phyloP scores from a whole-genome alignment of 1,284 basidiomycete genomes.

The Ganoderma sp. region DNA sequence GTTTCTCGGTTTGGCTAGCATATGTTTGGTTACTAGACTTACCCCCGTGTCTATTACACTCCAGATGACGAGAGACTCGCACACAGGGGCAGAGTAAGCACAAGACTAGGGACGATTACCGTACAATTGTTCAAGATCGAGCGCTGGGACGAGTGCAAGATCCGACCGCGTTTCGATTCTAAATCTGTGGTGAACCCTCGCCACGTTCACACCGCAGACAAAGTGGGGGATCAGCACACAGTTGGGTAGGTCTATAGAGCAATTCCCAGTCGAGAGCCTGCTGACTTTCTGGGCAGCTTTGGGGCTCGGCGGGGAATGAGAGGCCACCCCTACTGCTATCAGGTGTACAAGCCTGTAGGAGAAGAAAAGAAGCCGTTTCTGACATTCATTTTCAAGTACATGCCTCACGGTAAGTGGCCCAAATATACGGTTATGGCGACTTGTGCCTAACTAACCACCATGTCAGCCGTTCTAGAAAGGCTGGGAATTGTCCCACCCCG shows the following conservation, averaged over 20 bases:
- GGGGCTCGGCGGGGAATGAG: not conserved
- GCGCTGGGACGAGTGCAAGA: not conserved
- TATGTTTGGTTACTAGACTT: not conserved
- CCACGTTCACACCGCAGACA: not conserved
- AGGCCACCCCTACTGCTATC: not conserved
- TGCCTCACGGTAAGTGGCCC: not conserved
- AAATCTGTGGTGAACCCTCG: slow-evolving; percentile 3
- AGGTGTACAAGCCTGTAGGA: slow-evolving; percentile 2
- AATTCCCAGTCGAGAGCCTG: too few relatives aligned
- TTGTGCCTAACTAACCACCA: not conserved
- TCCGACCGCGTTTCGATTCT: not conserved
- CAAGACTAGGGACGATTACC: slow-evolving; percentile 4
- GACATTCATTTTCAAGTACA: slow-evolving; percentile 7
- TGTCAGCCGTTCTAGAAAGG: not conserved
- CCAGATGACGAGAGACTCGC: not conserved
- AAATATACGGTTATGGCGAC: not conserved
- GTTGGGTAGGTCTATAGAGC: not conserved
- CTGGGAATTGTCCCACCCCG: not conserved
- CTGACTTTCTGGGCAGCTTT: not conserved
- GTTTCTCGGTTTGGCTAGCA: not conserved
- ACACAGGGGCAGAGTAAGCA: not conserved
- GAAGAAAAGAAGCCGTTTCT: not conserved
- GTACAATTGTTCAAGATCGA: not conserved
- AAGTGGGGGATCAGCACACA: not conserved
- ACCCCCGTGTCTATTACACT: not conserved